Conservation (phyloP, 2,329 filamentous ascomycete genomes). For the Cladophialophora psammophila region DNA sequence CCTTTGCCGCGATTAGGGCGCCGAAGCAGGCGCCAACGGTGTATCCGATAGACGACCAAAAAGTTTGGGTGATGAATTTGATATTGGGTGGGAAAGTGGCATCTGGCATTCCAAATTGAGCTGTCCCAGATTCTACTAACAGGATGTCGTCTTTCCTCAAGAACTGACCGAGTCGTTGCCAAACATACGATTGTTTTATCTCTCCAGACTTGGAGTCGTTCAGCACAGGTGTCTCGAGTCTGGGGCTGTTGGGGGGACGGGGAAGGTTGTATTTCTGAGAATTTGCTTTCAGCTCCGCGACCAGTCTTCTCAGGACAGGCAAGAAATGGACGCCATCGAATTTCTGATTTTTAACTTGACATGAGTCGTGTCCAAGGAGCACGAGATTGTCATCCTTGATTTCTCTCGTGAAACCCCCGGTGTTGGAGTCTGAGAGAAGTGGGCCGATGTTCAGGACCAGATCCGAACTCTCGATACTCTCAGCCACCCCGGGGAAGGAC, state of each 20-base stretch:
- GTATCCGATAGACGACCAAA: constrained; percentile 43
- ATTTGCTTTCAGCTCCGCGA: constrained; percentile 26
- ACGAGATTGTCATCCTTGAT: constrained; percentile 48
- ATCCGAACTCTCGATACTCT: constrained; percentile 49
- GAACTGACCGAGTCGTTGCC: constrained; percentile 34
- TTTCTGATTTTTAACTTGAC: constrained; percentile 25
- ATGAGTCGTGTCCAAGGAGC: constrained; percentile 43
- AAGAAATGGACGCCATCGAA: constrained; percentile 43
- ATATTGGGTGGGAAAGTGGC: constrained; percentile 38
- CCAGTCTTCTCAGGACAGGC: constrained; percentile 32
- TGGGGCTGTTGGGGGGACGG: constrained; percentile 12
- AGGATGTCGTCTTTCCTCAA: constrained; percentile 38
- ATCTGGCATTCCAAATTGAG: constrained; percentile 41
- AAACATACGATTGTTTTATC: constrained; percentile 33
- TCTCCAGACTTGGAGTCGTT: constrained; percentile 34
- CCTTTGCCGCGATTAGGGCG: constrained; percentile 38
- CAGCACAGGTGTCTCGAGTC: constrained; percentile 30
- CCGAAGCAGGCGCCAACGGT: constrained; percentile 41
- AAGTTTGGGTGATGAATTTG: constrained; percentile 39
- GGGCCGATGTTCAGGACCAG: constrained; percentile 57
- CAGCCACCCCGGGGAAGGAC: constrained; percentile 47
- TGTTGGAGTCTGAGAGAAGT: constrained; percentile 58
- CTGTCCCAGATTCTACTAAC: constrained; percentile 41
- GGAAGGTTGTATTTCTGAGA: constrained; percentile 32
- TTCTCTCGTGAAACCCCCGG: constrained; percentile 48